Percentiles rank a stretch among this genome's conserved stretches.
phyloP scores from a whole-genome alignment of 2,329 filamentous ascomycete genomes.

The Aschersonia sp. region DNA sequence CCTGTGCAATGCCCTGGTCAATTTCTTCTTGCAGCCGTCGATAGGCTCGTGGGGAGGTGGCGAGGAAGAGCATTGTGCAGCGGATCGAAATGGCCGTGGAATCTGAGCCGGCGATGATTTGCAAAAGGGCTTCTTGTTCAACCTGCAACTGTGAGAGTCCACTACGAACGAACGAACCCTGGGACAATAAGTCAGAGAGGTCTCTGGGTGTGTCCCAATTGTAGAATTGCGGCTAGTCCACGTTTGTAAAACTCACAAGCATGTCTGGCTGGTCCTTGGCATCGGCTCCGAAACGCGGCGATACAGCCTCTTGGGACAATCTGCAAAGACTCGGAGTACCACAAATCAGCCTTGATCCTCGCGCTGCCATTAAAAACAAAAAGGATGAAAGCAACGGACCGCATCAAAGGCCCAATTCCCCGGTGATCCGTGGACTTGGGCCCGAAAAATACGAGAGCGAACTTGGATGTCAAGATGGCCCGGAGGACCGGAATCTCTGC shows the following conservation, averaged over 20 bases:
- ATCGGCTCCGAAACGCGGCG: too few relatives aligned
- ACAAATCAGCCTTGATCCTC: too few relatives aligned
- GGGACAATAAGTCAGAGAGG: slow-evolving; percentile 35
- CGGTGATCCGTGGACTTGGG: too few relatives aligned
- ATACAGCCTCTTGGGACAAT: too few relatives aligned
- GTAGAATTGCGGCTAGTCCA: slow-evolving; percentile 30
- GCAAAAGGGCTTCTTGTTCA: slow-evolving; percentile 26
- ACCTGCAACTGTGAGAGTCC: slow-evolving; percentile 20
- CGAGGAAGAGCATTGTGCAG: slow-evolving; percentile 34
- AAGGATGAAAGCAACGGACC: too few relatives aligned
- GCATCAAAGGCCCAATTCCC: too few relatives aligned
- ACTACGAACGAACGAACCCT: slow-evolving; percentile 22
- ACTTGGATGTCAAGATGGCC: too few relatives aligned
- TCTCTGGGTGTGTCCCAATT: slow-evolving; percentile 22
- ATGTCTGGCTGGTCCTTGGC: not conserved
- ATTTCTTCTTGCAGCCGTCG: slow-evolving; percentile 22
- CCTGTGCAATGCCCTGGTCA: slow-evolving; percentile 5
- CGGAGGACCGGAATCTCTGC: slow-evolving; percentile 3
- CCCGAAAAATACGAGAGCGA: too few relatives aligned
- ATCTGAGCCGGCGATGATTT: slow-evolving; percentile 31
- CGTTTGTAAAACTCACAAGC: slow-evolving; percentile 21
- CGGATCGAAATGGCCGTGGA: slow-evolving; percentile 41
- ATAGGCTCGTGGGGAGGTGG: slow-evolving; percentile 31
- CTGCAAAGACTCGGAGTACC: too few relatives aligned
- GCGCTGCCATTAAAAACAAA: too few relatives aligned